Conservation (phyloP, 805 yeast genomes). For the Kluyveromyces wickerhamii region DNA sequence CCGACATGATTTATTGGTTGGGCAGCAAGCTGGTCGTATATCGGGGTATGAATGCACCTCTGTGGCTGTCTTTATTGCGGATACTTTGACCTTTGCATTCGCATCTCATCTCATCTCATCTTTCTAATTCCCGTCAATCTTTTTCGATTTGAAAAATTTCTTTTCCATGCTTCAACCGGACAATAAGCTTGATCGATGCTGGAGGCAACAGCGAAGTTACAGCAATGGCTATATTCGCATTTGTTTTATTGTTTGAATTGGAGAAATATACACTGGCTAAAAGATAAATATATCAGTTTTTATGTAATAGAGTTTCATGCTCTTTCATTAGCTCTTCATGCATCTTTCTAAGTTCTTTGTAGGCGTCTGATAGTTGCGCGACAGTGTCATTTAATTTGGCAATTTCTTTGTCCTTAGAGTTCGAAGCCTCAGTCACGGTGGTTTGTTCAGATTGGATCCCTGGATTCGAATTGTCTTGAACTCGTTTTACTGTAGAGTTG, state of each 20-base stretch:
- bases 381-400: conserved; percentile 39
- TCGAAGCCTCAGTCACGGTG: conserved; percentile 2
- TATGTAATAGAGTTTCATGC: conserved; percentile 33
- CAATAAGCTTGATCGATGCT: too few species aligned
- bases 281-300: too few species aligned
- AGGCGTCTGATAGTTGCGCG: conserved; percentile 46
- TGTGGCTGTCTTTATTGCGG: too few species aligned
- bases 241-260: too few species aligned
- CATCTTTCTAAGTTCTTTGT: conserved; percentile 47
- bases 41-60: not conserved
- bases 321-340: conserved; percentile 52
- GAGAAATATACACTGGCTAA: too few species aligned
- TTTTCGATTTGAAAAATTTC: too few species aligned
- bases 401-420: conserved; percentile 27
- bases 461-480: conserved; percentile 7
- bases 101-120: conserved; percentile 6
- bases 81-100: too few species aligned
- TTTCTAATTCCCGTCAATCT: too few species aligned
- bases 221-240: too few species aligned
- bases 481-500: conserved; percentile 33
- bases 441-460: conserved; percentile 9
- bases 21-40: not conserved
- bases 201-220: too few species aligned
- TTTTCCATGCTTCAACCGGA: too few species aligned
- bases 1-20: conserved; percentile 10